Conservation (phyloP, 768 basidiomycete species). For the Amanita rubescens region DNA sequence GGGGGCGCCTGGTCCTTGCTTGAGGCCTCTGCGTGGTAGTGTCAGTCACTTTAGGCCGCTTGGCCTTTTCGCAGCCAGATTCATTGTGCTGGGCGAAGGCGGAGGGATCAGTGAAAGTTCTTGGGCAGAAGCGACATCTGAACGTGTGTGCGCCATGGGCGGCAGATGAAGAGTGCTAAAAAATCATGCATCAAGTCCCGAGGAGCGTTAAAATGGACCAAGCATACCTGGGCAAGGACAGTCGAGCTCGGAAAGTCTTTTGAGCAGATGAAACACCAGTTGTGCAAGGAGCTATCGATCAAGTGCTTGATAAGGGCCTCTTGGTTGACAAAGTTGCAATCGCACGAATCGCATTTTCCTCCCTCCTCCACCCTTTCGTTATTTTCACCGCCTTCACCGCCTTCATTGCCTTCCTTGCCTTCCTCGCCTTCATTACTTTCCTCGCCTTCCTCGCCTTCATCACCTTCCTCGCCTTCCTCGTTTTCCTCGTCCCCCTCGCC, state of each 20-base stretch:
- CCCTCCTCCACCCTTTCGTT: not conserved
- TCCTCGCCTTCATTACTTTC: not conserved
- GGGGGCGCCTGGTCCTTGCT: not conserved
- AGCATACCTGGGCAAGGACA: not conserved
- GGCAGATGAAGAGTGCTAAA: not conserved
- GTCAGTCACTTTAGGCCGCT: not conserved
- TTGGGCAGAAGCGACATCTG: not conserved
- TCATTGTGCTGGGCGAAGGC: not conserved
- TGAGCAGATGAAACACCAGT: conserved; percentile 2
- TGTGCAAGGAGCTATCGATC: not conserved
- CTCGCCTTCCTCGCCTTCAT: not conserved
- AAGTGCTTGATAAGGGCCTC: not conserved
- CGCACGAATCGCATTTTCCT: not conserved
- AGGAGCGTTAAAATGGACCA: not conserved
- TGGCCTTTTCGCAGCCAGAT: not conserved
- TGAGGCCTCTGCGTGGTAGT: not conserved
- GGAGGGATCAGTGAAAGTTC: not conserved
- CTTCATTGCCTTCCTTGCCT: not conserved
- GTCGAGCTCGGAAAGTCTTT: not conserved
- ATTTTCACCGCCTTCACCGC: not conserved
- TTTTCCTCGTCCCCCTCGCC: not conserved
- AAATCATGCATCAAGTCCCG: not conserved
- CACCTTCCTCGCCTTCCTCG: not conserved
- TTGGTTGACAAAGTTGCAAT: not conserved
- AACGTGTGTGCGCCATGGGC: not conserved